phyloP scores from a whole-genome alignment of 306 rosid genomes.

The Prunus padus region DNA sequence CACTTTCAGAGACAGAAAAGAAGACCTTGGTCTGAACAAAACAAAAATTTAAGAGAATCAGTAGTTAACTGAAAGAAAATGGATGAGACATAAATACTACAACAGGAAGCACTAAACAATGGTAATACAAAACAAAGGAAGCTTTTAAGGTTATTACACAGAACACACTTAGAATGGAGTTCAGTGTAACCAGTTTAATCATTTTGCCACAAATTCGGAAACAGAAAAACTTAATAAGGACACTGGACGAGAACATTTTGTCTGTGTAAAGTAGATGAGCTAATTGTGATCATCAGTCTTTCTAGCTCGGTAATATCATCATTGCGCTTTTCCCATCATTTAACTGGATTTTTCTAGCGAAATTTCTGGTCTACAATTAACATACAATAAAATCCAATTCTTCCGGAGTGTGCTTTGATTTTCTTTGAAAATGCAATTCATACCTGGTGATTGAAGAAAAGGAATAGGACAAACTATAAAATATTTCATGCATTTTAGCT shows the following conservation, averaged over 20 bases:
- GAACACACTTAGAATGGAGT: background rate
- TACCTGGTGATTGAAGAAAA: background rate
- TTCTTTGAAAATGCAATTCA: background rate
- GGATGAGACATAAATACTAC: background rate
- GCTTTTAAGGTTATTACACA: background rate
- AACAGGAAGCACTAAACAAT: background rate
- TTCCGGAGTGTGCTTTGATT: background rate
- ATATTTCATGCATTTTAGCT: no score
- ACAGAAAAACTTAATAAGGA: background rate
- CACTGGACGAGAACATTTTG: background rate
- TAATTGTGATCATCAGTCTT: background rate
- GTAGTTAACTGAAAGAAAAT: constrained; percentile 1
- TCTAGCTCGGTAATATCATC: background rate
- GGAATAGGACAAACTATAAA: background rate
- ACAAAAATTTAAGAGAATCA: constrained; percentile 11
- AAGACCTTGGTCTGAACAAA: constrained; percentile 73
- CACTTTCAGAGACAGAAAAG: constrained; percentile 84
- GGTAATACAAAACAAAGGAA: background rate
- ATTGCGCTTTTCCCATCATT: background rate
- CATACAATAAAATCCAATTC: background rate
- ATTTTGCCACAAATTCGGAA: background rate
- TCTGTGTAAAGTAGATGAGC: background rate
- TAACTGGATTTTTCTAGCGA: background rate
- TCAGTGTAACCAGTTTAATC: background rate
- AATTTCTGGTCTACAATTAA: background rate